Base-by-base conservation (phyloP, 768 basidiomycete genomes). In the Trametes villosa region DNA sequence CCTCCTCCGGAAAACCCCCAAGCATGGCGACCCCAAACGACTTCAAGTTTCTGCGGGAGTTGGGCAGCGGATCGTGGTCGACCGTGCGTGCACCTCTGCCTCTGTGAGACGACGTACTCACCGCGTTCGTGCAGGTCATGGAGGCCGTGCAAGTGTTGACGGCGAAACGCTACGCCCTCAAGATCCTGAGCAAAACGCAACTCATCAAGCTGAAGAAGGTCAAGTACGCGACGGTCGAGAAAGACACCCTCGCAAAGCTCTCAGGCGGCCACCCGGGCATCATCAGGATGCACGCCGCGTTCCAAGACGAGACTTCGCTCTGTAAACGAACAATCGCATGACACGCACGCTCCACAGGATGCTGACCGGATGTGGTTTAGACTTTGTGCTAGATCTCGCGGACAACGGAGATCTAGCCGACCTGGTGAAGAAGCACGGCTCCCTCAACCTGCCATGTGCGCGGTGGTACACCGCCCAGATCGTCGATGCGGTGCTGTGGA, bases 31-130 rank as follows among this genome's bases (percentile, higher is more conserved):
- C 55, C 20, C 61, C 61, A 9, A 40, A 57, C 15, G 56, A 63
- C 18, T 54, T 63, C 17, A 34, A 36, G 20, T 63, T 63, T 18
- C 15, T 53, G 40, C 57, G 41, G 27, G 61, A 63, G 30, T 26
- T 63, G 40, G 61, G 61, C 18, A 53, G 55, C 26, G 61, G 61
- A 7, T 63, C 61, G 40, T 63, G 61, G 61, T 63, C 61, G n/a
- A 57, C 61, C 15, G 61, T 63, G 18, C 8, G 30, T 31, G 27
- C 26, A 6, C 40, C 17, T 15, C 15, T 12, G n/a, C 33, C 36
- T 9, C 29, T 15, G 7, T n/a, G 26, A 20, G 12, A 17, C 41
- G 2, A 17, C 34, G 4, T 27, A 4, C 18, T 30, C 26, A 29
- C 20, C 26, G 11, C 26, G 24, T 8, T 11, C 5, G 5, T 27